A percentile compares a stretch with the other conserved stretches of the same genome.
Conservation (phyloP, 2,329 filamentous ascomycete species). For the Monosporascus sp. region DNA sequence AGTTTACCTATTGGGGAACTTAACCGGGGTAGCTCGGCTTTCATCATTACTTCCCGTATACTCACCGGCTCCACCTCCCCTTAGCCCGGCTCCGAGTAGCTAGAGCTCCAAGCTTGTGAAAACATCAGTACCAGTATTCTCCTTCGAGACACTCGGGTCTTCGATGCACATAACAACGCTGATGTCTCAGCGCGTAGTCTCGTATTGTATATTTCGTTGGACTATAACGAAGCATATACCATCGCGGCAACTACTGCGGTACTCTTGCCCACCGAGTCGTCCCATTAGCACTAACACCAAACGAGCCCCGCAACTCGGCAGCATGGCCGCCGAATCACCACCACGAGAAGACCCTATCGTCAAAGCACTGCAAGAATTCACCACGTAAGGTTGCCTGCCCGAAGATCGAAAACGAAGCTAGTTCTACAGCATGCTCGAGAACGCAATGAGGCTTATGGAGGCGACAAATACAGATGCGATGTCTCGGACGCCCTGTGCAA, state of each 20-base stretch:
- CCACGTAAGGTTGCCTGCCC: conserved; percentile 19
- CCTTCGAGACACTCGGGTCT: too few relatives aligned
- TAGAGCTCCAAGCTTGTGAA: background rate
- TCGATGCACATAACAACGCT: too few relatives aligned
- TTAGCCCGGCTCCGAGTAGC: background rate
- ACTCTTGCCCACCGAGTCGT: background rate
- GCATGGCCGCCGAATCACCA: conserved; percentile 8
- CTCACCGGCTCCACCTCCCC: background rate
- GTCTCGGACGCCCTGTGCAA: conserved; percentile 49
- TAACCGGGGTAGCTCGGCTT: too few relatives aligned
- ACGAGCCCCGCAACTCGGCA: conserved; percentile 4
- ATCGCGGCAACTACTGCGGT: background rate
- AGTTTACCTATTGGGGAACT: too few relatives aligned
- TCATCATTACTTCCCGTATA: too few relatives aligned
- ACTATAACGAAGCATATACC: background rate
- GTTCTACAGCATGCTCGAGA: too few relatives aligned
- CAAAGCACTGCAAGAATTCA: conserved; percentile 27
- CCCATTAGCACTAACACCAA: background rate
- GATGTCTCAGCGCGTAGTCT: too few relatives aligned
- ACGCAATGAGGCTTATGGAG: background rate
- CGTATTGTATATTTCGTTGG: background rate
- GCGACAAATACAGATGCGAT: conserved; percentile 34
- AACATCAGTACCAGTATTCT: background rate
- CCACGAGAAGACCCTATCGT: conserved; percentile 22
- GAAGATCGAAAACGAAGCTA: background rate